phyloP scores from a whole-genome alignment of 176 grass and related monocot genomes.

The Aegilops speltoides region DNA sequence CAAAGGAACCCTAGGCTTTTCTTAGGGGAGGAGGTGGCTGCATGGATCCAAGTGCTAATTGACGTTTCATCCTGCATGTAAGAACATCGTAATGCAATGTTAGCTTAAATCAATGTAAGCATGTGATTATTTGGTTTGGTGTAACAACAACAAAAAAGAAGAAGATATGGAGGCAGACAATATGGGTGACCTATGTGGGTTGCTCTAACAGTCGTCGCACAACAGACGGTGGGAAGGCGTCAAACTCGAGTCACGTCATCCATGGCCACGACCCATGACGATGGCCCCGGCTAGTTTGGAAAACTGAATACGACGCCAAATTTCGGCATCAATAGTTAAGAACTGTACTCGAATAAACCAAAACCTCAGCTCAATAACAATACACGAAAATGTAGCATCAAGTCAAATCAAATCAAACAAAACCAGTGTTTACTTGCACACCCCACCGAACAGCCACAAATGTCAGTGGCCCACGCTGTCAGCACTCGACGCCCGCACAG shows the following conservation, averaged over 20 bases:
- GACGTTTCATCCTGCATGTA: too few species aligned
- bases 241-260: neutral
- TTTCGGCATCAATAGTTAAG: neutral
- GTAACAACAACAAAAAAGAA: too few species aligned
- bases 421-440: neutral
- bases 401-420: neutral
- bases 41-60: too few species aligned
- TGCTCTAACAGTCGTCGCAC: neutral
- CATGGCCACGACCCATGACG: neutral
- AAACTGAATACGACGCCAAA: neutral
- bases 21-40: too few species aligned
- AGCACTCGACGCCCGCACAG: conserved; percentile 64
- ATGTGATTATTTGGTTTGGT: too few species aligned
- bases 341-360: neutral
- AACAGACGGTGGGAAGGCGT: neutral
- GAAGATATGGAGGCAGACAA: too few species aligned
- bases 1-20: too few species aligned
- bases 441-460: neutral
- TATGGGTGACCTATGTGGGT: too few species aligned
- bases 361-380: neutral
- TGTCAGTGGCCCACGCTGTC: neutral
- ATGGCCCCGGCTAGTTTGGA: neutral
- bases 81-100: too few species aligned
- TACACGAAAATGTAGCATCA: neutral
- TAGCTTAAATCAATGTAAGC: too few species aligned